These are phyloP conservation scores for Allium cepa DNA, from an alignment of 106 monocot genomes.

Conservation along the genomic window DNA sequence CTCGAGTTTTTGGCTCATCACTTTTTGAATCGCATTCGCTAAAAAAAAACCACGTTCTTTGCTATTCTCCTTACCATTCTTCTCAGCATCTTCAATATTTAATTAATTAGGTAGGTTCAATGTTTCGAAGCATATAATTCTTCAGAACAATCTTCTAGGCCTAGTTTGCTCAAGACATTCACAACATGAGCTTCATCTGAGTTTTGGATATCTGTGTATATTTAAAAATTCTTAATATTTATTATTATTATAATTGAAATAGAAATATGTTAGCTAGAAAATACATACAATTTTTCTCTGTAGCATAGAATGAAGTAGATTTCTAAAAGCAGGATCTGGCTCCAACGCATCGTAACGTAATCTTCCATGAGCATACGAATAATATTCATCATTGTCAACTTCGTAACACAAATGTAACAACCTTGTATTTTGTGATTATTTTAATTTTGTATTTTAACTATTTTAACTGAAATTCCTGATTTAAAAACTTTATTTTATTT, in stretches of 20 bases:
- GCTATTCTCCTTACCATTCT: neutral
- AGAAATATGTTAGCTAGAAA: neutral
- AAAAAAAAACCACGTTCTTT: constrained; percentile 5
- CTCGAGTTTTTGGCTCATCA: constrained; percentile 7
- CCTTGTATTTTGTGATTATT: too few relatives aligned
- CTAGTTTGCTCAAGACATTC: constrained; percentile 44
- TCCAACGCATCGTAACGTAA: constrained; percentile 73
- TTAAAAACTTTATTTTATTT: too few relatives aligned
- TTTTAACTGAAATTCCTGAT: too few relatives aligned
- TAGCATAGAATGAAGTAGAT: constrained; percentile 67
- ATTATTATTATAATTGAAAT: neutral
- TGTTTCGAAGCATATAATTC: constrained; percentile 87
- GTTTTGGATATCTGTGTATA: constrained; percentile 66
- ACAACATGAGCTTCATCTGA: constrained; percentile 66
- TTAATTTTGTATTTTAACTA: too few relatives aligned
- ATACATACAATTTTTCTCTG: constrained; percentile 62
- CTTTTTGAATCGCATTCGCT: constrained; percentile 14
- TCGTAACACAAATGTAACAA: constrained; percentile 63
- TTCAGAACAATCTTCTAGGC: constrained; percentile 88
- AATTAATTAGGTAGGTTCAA: constrained; percentile 32
- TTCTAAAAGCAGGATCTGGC: constrained; percentile 64
- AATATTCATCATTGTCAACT: constrained; percentile 81
- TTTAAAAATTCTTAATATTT: neutral
- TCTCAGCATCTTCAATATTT: constrained; percentile 1
- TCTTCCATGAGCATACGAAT: constrained; percentile 65